Conservation (phyloP, 768 basidiomycete genomes). For the Chalciporus chontae region DNA sequence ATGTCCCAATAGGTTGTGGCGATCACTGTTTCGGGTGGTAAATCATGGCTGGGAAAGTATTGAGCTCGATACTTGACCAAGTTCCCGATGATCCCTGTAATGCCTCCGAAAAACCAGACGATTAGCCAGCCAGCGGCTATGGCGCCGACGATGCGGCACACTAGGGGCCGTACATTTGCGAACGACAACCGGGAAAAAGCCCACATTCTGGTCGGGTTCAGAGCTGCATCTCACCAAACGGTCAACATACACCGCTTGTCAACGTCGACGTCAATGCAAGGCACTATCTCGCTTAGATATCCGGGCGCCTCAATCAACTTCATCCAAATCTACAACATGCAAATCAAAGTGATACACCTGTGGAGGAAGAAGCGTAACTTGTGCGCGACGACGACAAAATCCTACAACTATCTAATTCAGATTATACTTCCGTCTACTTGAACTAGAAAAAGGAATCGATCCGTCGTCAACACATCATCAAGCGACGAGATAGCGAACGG, state of each 20-base stretch:
- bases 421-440: constrained; percentile 14
- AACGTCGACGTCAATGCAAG: too few relatives aligned
- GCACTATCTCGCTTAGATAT: too few relatives aligned
- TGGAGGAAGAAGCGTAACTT: constrained; percentile 4
- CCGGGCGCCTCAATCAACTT: background rate
- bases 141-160: background rate
- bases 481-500: background rate
- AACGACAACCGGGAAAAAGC: background rate
- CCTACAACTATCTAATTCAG: constrained; percentile 24
- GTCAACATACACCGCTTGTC: too few relatives aligned
- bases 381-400: constrained; percentile 7
- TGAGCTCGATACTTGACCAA: background rate
- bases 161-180: background rate
- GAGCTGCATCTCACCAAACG: background rate
- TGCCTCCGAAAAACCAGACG: background rate
- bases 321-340: background rate
- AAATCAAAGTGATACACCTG: background rate
- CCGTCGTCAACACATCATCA: background rate
- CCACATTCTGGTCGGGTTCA: background rate
- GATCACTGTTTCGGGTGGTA: background rate
- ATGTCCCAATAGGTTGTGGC: background rate
- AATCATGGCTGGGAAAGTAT: background rate
- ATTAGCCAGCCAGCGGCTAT: background rate
- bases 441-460: constrained; percentile 11
- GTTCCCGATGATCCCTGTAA: background rate